Evolutionary conservation across 345 rosid genomes (phyloP), one percentile per base, ranked within the genome.

Genomic region (Citrus reticulata): DNA sequence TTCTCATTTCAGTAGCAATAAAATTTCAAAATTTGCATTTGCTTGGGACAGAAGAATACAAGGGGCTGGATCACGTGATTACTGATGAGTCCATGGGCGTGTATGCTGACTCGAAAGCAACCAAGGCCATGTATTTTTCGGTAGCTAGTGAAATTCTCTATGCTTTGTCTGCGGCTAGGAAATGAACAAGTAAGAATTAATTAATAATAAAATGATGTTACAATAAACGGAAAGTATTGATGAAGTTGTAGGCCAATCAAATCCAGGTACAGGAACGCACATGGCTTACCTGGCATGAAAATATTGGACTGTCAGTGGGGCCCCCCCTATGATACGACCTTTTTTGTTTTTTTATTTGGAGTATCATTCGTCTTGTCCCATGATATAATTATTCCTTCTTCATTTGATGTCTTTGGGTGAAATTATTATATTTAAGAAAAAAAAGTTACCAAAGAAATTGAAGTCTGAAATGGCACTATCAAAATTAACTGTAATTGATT

Each of bases 221-320:
- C 2, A 27, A 65, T 22, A 57, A 67, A 65, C 1, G 16, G 55
- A 25, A 4, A 10, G 39, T 7, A 11, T 63, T 3, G 51, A 13
- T 13, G 5, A 46, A 55, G 66, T 66, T 55, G 59, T 29, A 63
- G 29, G 37, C 78, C 74, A 73, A 73, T 80, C 10, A 60, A 29
- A 46, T 46, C 51, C 4, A 5, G 17, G 0, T 46, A 11, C 51
- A 46, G 51, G 7, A 4, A 68, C 30, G 24, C 58, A 2, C 57
- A 25, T 64, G 20, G 20, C 42, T 60, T 20, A 68, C 54, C 64
- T 68, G 63, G 55, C 64, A 55, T 34, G 42, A 74, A 59, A n/a
- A 60, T 32, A 24, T 16, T 74, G 32, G 73, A 64, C 24, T 22
- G 19, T 62, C 62, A 0, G 5, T n/a, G 9, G 55, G 76, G 54